Evolutionary conservation across 2,329 filamentous ascomycete genomes (phyloP).

Genomic region (Fusarium penzigii): DNA sequence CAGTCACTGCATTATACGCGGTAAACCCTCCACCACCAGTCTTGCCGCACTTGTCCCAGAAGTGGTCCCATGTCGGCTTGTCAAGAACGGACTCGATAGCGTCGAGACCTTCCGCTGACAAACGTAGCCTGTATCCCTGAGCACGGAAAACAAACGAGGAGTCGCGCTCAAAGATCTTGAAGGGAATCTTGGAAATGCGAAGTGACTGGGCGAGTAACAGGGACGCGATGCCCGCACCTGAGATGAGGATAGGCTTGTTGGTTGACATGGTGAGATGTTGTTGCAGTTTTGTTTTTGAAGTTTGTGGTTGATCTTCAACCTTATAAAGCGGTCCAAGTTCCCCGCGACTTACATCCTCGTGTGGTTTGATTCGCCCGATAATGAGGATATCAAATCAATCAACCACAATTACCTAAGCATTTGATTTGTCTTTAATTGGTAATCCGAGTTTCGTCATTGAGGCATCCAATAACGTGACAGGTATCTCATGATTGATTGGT

Average conservation of each 20-base stretch:
- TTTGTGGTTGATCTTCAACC: no score
- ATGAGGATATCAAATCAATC: no score
- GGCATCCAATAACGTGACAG: no score
- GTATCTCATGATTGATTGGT: no score
- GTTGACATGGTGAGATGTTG: conserved; percentile 13
- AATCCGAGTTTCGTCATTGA: no score
- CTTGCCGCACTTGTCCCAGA: conserved; percentile 61
- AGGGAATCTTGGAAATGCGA: conserved; percentile 45
- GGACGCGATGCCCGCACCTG: conserved; percentile 45
- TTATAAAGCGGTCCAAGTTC: no score
- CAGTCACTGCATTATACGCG: conserved; percentile 54
- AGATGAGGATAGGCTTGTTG: conserved; percentile 42
- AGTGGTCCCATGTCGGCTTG: conserved; percentile 48
- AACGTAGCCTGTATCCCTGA: conserved; percentile 62
- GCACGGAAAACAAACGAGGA: conserved; percentile 52
- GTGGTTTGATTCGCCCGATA: no score
- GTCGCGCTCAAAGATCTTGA: conserved; percentile 59
- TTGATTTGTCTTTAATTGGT: no score
- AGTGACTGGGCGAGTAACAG: conserved; percentile 47
- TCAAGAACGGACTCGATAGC: conserved; percentile 61
- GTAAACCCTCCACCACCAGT: conserved; percentile 57
- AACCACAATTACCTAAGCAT: no score
- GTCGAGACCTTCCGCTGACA: conserved; percentile 57
- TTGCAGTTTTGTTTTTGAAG: no score
- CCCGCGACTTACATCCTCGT: no score